Base-by-base conservation (phyloP, 805 yeast genomes). In the Novakomyces olei region DNA sequence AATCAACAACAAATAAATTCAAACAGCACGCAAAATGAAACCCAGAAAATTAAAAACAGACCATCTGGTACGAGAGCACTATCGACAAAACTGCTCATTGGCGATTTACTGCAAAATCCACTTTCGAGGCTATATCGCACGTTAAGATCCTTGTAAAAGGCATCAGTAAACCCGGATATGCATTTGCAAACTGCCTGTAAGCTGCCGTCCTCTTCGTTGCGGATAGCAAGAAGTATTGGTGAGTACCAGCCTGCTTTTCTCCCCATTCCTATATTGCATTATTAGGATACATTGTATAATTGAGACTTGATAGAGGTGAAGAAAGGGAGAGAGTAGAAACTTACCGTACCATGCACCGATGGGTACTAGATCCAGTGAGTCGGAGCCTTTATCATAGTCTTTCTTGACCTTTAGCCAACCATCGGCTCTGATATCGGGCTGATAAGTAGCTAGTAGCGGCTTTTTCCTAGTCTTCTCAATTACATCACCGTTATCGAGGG, bases 351-450 rank as follows among this genome's bases (percentile, higher is more conserved):
- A 44, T 9, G 35, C 47, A 6, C 47, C 47, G 5, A 44, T 40
- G 3, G 47, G 47, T 5, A 44, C 38, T 17, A 44, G 30, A 25
- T 44, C 47, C 1, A 44, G 35, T 7, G 43, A 37, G 24, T 44
- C 47, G 10, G 44, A 44, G 4, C 29, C 41, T 5, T 35, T 18
- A 20, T 38, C 39, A 34, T 44, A 44, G 23, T 44, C 47, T 33
- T 44, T 43, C 30, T 44, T 44, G 16, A 44, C 44, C 26, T 44
- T 44, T 10, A 43, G 39, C 47, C 47, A 44, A 9, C 46, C 41
- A 19, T 43, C 47, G 15, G 33, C 41, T 3, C 47, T 39, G 15
- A 33, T 28, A 33, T 43, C 44, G 14, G 47, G 47, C 19, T 39
- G 41, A 29, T 43, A 43, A 3, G 45, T 38, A 7, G 47, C 35